Conservation (phyloP, 441 rosid genomes). For the Corymbia calophylla region DNA sequence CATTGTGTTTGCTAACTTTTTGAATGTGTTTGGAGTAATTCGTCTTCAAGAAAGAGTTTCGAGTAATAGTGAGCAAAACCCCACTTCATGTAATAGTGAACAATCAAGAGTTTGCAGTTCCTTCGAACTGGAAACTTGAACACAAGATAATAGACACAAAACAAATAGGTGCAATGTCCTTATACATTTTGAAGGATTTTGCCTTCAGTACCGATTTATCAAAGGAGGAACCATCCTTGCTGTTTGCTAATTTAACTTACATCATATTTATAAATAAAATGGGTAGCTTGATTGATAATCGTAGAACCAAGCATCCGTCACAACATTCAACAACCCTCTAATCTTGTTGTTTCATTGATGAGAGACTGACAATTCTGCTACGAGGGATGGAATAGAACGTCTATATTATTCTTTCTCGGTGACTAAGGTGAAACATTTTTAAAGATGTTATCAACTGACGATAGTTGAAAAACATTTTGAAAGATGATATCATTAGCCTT, state of each 20-base stretch:
- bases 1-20: background rate
- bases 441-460: background rate
- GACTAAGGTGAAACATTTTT: background rate
- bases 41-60: background rate
- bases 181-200: background rate
- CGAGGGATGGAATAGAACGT: background rate
- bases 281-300: background rate
- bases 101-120: background rate
- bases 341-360: accelerated
- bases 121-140: background rate
- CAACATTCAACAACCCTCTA: background rate
- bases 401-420: background rate
- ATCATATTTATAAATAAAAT: too few relatives aligned
- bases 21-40: background rate
- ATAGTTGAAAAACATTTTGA: too few relatives aligned
- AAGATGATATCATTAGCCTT: accelerated
- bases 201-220: background rate
- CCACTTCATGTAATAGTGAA: background rate
- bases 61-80: too few relatives aligned
- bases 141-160: background rate
- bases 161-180: background rate
- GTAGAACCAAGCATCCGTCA: background rate
- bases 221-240: background rate
- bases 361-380: background rate
- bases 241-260: background rate